Conservation (phyloP, 192 early-diverging fungal species). For the Spizellomyces punctatus region DNA sequence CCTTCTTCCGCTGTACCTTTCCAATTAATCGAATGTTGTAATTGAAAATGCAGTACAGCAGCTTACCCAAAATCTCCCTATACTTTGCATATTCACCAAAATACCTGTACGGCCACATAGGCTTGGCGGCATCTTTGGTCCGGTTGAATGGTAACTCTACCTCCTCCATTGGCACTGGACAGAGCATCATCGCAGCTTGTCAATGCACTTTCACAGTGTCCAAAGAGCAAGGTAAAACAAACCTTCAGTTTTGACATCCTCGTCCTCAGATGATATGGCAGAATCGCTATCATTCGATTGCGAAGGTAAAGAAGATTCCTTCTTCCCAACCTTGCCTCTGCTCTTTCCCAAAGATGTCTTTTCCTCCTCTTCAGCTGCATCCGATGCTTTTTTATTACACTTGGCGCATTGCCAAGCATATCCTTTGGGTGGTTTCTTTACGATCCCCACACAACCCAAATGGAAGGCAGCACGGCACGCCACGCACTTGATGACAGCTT, state of each 20-base stretch:
- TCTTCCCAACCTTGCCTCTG: no score
- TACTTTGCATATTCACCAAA: conserved; percentile 82
- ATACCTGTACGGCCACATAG: conserved; percentile 88
- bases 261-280: no score
- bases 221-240: no score
- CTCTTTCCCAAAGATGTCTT: conserved; percentile 4
- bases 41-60: background rate
- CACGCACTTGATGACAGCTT: conserved; percentile 75
- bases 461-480: conserved; percentile 77
- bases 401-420: conserved; percentile 85
- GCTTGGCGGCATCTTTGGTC: conserved; percentile 42
- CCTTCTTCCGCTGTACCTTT: conserved; percentile 9
- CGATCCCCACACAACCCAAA: conserved; percentile 75
- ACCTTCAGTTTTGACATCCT: no score
- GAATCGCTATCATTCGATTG: no score
- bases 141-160: background rate
- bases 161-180: conserved; percentile 4
- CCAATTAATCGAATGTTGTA: background rate
- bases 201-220: no score
- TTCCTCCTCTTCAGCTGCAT: conserved; percentile 42
- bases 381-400: conserved; percentile 51
- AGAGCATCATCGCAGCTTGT: no score
- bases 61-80: conserved; percentile 14
- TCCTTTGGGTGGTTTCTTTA: conserved; percentile 77
- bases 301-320: no score